Base-by-base conservation (phyloP, 495 filamentous ascomycete genomes). In the Clohesyomyces aquaticus region DNA sequence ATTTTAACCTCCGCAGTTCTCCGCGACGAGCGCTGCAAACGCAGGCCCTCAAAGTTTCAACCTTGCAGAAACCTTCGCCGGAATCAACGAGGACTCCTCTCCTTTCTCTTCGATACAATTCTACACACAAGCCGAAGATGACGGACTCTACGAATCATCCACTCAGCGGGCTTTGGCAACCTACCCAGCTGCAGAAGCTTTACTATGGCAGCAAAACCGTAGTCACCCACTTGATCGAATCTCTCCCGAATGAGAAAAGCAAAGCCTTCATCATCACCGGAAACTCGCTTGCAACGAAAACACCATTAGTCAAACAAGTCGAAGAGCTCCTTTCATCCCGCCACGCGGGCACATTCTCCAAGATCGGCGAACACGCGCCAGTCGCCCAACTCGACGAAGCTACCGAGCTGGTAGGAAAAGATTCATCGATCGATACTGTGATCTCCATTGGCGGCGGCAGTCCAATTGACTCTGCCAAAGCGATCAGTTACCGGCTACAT, bases 251-350 rank as follows among this genome's bases (percentile, higher is more conserved):
- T 14, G 29, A 59, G 3, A 56, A 49, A 11, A 81, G 78, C 50
- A 81, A 79, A 71, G 80, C 78, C 11, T 82, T 81, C 69, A 79
- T 82, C 62, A 75, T 82, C 46, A 82, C 80, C 19, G 78, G 79
- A 38, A 66, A 59, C 19, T 81, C 80, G 1, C 73, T 82, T 14
- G 77, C 77, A n/a, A 72, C 59, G 26, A 82, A 79, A 62, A 82
- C 80, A 4, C 54, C 71, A 0, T 72, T 82, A 18, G 72, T 82
- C 50, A 70, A 73, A 49, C 68, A 79, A 56, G 73, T 82, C 41
- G 78, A 82, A 70, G 26, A 69, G 10, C 69, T 81, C 19, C 72
- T 82, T 6, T 68, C 71, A 10, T 59, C 67, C 27, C 73, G 75
- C 55, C 78, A 80, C 61, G 78, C 76, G 3, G 79, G 78, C 32